Evolutionary conservation across 2,329 filamentous ascomycete genomes (phyloP).

Genomic region (Colletotrichum sp.): DNA sequence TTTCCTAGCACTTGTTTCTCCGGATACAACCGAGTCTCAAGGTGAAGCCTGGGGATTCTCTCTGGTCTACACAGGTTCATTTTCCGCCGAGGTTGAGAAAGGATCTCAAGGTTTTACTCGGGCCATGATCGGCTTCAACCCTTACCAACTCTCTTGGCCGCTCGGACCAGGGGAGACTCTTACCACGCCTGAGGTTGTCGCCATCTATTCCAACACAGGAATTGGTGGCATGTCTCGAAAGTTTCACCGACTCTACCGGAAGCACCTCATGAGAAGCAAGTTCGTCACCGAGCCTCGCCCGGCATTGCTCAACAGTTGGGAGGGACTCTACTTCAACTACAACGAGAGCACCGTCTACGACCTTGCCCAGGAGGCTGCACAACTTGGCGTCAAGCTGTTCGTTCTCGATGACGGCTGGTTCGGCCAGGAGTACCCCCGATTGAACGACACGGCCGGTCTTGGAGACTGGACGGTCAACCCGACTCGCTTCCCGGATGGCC

Average conservation of each 20-base stretch:
- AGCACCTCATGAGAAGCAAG: constrained; percentile 64
- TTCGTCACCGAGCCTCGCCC: constrained; percentile 57
- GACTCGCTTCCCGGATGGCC: constrained; percentile 61
- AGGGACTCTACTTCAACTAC: constrained; percentile 64
- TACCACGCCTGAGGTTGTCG: constrained; percentile 66
- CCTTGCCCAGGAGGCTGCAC: constrained; percentile 61
- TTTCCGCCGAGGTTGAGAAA: constrained; percentile 65
- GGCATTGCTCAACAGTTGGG: constrained; percentile 69
- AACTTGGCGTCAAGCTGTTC: constrained; percentile 66
- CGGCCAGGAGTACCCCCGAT: constrained; percentile 64
- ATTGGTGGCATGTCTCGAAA: constrained; percentile 67
- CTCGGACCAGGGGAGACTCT: constrained; percentile 61
- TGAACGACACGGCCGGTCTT: constrained; percentile 61
- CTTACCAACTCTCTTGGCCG: constrained; percentile 63
- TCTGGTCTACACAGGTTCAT: constrained; percentile 69
- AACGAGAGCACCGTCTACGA: constrained; percentile 60
- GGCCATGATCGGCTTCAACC: constrained; percentile 65
- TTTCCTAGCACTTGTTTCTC: constrained; percentile 62
- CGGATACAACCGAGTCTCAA: constrained; percentile 62
- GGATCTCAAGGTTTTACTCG: constrained; percentile 67
- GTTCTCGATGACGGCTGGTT: constrained; percentile 75
- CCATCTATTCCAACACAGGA: constrained; percentile 63
- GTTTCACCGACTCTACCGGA: constrained; percentile 65
- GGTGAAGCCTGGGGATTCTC: constrained; percentile 71
- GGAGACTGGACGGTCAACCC: constrained; percentile 69